Evolutionary conservation across 108 stramenopile species (phyloP), one percentile per base, ranked within the genome.

Genomic region (Epithemia pelagica): DNA sequence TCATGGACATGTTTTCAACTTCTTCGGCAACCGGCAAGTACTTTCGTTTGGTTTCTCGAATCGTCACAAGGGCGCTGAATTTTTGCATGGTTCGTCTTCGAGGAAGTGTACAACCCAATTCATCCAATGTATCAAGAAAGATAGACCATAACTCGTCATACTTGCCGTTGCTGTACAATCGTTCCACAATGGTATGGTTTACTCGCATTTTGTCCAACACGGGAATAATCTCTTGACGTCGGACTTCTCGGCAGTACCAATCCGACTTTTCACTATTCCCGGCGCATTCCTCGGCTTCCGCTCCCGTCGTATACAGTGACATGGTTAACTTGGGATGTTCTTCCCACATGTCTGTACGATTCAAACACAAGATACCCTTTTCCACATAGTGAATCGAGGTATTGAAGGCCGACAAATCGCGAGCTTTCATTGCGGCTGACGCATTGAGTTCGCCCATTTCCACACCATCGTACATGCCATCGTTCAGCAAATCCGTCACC

Each of bases 291-390:
- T 52, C 52, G 20, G 52, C 52, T 20, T 75, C 74, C 0, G 67
- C 77, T 3, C 67, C 25, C 19, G 62, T 28, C 51, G 25, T 73
- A 7, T 31, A 66, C 20, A 82, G 65, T 2, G 75, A 61, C 23
- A 82, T 29, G 32, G 52, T 65, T 29, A 82, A 32, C 10, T 75
- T 53, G 62, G 78, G 76, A 30, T 65, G 33, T n/a, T 26, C 3
- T 2, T 27, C n/a, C 74, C 81, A 76, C 10, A 20, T 19, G 15
- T 20, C 52, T 52, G 20, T 24, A 46, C 51, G 61, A n/a, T 62
- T 27, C 3, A 62, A 29, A 3, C 52, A 29, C 28, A 46, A 20
- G 19, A 72, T 66, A 3, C 71, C 71, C 8, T 29, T 32, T 30
- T 37, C 23, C 1, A 54, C 32, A 56, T 72, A 73, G 27, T 28